Base-by-base conservation (phyloP, 331 rosid species). In the Rhamnella rubrinervis region DNA sequence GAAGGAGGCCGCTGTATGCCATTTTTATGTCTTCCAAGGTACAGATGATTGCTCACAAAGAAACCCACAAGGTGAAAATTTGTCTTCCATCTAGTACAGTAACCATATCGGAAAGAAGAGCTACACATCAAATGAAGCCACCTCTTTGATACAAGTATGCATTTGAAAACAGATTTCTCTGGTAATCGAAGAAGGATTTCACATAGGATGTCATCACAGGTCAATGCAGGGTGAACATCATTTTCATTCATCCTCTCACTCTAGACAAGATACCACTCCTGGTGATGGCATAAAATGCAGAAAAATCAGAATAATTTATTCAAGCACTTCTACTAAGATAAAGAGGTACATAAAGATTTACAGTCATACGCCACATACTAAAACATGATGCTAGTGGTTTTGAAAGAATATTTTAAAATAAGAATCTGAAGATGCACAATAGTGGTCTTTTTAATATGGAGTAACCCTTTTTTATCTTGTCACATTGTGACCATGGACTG, bases 121-220 rank as follows among this genome's bases (percentile, higher is more conserved):
- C 79, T 83, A 78, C 87, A 81, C 51, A 90, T 76, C 40, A 86
- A 74, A 20, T 44, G 82, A 47, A 90, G 78, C 95, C 95, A 90
- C 78, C 80, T 86, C 83, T 86, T 88, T 23, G 97, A 88, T 14
- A 88, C 80, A 10, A 81, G 60, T 49, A 86, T 58, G n/a, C 74
- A 61, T 71, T 75, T 79, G 81, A 50, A 79, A 74, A 86, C 63
- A 23, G 78, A 69, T 71, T 85, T 57, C 41, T 92, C 92, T 0
- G 97, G 95, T 56, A 90, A 64, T 26, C 86, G 85, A 55, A 88
- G 75, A 31, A 90, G 82, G 56, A 90, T 86, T 74, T 86, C 90
- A 35, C 71, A 80, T 74, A 90, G 77, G 78, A 88, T 81, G 74
- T 90, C 97, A 74, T 86, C 97, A 50, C 87, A 80, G 71, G 75